These are phyloP conservation scores for Amphibolis antarctica DNA, from an alignment of 106 monocot species.

Conservation along the genomic window DNA sequence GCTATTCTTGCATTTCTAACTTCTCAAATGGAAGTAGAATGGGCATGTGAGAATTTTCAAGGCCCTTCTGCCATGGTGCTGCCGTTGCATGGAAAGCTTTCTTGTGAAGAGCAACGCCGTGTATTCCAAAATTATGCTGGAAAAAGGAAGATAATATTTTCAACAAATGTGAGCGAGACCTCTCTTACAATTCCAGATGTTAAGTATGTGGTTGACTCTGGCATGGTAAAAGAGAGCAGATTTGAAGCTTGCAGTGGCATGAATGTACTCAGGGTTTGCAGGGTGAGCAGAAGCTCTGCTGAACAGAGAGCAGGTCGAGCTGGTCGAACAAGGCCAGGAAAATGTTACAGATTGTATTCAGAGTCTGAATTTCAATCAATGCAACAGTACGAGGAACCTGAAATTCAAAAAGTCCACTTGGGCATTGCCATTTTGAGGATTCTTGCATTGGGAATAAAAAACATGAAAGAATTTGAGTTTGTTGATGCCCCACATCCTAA, in stretches of 20 bases:
- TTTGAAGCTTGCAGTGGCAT: slow-evolving; percentile 75
- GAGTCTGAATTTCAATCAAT: slow-evolving; percentile 53
- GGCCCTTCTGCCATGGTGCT: slow-evolving; percentile 48
- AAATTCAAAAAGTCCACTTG: slow-evolving; percentile 91
- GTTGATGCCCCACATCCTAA: slow-evolving; percentile 65
- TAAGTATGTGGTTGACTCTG: slow-evolving; percentile 89
- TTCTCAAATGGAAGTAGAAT: slow-evolving; percentile 90
- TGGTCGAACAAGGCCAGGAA: slow-evolving; percentile 71
- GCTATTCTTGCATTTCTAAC: slow-evolving; percentile 93
- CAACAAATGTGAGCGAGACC: slow-evolving; percentile 86
- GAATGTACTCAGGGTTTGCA: slow-evolving; percentile 69
- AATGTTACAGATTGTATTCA: slow-evolving; percentile 83
- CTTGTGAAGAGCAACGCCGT: slow-evolving; percentile 62
- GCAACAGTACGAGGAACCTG: slow-evolving; percentile 73
- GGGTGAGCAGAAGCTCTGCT: slow-evolving; percentile 85
- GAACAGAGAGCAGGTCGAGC: slow-evolving; percentile 89
- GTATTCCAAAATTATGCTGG: slow-evolving; percentile 61
- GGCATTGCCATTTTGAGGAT: slow-evolving; percentile 80
- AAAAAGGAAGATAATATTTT: slow-evolving; percentile 87
- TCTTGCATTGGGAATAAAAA: slow-evolving; percentile 52
- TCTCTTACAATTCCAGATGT: slow-evolving; percentile 83
- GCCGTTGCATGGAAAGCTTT: slow-evolving; percentile 94
- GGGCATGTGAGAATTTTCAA: slow-evolving; percentile 81
- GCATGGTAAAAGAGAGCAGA: slow-evolving; percentile 81
- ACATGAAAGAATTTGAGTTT: slow-evolving; percentile 76